A percentile compares a stretch with the other conserved stretches of the same genome.
Evolutionary conservation across 805 yeast genomes (phyloP).

Genomic region (Ogataea trehalophila): DNA sequence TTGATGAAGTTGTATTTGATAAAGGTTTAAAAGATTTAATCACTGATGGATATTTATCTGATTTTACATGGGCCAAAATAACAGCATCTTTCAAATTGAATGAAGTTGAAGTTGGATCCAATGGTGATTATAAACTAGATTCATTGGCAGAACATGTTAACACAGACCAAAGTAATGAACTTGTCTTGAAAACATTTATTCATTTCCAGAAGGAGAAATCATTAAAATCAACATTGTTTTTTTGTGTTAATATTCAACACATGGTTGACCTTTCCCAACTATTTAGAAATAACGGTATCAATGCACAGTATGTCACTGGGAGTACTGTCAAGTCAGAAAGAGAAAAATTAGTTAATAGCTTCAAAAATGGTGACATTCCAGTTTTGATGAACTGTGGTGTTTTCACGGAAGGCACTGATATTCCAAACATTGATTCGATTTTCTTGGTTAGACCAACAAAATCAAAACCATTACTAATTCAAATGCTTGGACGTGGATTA

Average conservation of each 20-base stretch:
- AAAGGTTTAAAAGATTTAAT: slow-evolving; percentile 64
- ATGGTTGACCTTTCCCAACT: slow-evolving; percentile 47
- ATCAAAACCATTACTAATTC: slow-evolving; percentile 66
- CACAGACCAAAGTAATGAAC: slow-evolving; percentile 45
- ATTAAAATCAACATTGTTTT: slow-evolving; percentile 63
- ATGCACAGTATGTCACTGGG: slow-evolving; percentile 70
- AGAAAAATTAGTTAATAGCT: slow-evolving; percentile 47
- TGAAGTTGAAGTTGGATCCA: slow-evolving; percentile 17
- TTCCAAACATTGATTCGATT: slow-evolving; percentile 81
- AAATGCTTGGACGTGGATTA: slow-evolving; percentile 90
- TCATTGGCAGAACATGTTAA: slow-evolving; percentile 54
- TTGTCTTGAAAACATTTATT: slow-evolving; percentile 50
- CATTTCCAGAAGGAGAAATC: slow-evolving; percentile 36
- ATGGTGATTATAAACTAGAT: slow-evolving; percentile 51
- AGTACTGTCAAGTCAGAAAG: slow-evolving; percentile 52
- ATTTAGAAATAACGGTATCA: slow-evolving; percentile 56
- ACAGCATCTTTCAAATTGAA: slow-evolving; percentile 32
- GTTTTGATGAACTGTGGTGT: slow-evolving; percentile 86
- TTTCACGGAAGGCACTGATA: slow-evolving; percentile 92
- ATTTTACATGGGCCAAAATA: slow-evolving; percentile 60
- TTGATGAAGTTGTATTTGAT: slow-evolving; percentile 74
- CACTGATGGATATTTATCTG: slow-evolving; percentile 60
- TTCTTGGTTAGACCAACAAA: slow-evolving; percentile 76
- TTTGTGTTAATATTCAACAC: slow-evolving; percentile 73
- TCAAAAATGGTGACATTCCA: slow-evolving; percentile 55